phyloP scores from a whole-genome alignment of 164 flowering plant genomes.

The Sedum album region DNA sequence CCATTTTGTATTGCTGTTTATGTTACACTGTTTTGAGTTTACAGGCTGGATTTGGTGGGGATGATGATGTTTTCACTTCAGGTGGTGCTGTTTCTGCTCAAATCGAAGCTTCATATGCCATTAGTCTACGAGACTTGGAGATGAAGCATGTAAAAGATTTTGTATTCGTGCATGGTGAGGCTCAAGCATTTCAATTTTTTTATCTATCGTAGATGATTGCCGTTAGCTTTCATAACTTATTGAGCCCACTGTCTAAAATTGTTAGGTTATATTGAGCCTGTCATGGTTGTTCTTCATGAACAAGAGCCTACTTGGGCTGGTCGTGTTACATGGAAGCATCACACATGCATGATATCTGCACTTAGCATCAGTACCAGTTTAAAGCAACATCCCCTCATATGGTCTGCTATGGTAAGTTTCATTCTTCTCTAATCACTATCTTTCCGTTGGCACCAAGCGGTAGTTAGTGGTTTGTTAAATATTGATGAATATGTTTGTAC shows the following conservation, averaged over 20 bases:
- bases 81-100: conserved; percentile 64
- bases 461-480: no score
- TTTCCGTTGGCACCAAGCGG: not conserved
- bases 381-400: conserved; percentile 94
- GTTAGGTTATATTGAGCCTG: conserved; percentile 19
- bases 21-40: not conserved
- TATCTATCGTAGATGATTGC: no score
- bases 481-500: not conserved
- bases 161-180: conserved; percentile 78
- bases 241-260: not conserved
- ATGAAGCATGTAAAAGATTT: conserved; percentile 95
- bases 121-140: conserved; percentile 73
- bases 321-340: conserved; percentile 87
- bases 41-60: conserved; percentile 84
- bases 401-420: conserved; percentile 81
- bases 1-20: not conserved
- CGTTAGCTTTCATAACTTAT: no score
- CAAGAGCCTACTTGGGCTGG: conserved; percentile 47
- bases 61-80: conserved; percentile 58
- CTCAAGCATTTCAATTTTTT: not conserved
- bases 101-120: conserved; percentile 74
- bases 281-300: not conserved
- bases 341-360: conserved; percentile 93
- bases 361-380: conserved; percentile 81
- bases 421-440: not conserved